phyloP scores from a whole-genome alignment of 2,329 filamentous ascomycete genomes.

The Capronia americana region DNA sequence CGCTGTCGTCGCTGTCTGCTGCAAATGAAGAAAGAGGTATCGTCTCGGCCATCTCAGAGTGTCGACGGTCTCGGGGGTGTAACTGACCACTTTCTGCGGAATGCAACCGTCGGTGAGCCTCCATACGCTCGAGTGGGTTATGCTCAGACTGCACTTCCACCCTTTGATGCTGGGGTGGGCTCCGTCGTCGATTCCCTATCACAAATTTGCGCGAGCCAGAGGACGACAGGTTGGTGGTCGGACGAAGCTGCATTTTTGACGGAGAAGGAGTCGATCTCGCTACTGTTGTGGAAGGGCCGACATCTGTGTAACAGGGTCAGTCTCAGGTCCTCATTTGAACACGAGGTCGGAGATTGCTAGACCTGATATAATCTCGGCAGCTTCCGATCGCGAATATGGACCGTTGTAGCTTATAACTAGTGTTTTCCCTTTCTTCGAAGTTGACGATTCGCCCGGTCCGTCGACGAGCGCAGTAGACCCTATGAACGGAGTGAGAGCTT shows the following conservation, averaged over 20 bases:
- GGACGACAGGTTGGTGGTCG: conserved; percentile 14
- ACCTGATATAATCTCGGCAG: conserved; percentile 19
- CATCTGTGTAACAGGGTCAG: conserved; percentile 31
- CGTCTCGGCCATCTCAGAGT: conserved; percentile 23
- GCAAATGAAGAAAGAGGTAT: conserved; percentile 27
- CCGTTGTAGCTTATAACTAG: conserved; percentile 33
- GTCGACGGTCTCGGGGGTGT: conserved; percentile 26
- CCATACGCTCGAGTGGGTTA: conserved; percentile 37
- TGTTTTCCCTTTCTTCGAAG: conserved; percentile 21
- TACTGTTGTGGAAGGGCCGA: conserved; percentile 6
- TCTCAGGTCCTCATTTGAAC: conserved; percentile 4
- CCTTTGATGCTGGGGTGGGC: conserved; percentile 12
- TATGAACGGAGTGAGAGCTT: conserved; percentile 18
- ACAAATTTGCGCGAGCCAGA: conserved; percentile 30
- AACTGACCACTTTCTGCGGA: conserved; percentile 39
- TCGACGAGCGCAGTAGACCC: conserved; percentile 9
- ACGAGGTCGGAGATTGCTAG: conserved; percentile 14
- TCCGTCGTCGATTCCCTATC: conserved; percentile 26
- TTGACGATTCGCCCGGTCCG: conserved; percentile 10
- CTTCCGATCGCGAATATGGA: conserved; percentile 24
- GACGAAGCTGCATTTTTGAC: conserved; percentile 28
- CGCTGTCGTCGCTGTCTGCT: conserved; percentile 33
- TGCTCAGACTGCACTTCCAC: conserved; percentile 25
- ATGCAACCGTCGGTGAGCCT: conserved; percentile 38
- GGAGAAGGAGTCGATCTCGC: conserved; percentile 9